Evolutionary conservation across 108 stramenopile species (phyloP).

Genomic region (Cyclotella choctawhatcheeana): DNA sequence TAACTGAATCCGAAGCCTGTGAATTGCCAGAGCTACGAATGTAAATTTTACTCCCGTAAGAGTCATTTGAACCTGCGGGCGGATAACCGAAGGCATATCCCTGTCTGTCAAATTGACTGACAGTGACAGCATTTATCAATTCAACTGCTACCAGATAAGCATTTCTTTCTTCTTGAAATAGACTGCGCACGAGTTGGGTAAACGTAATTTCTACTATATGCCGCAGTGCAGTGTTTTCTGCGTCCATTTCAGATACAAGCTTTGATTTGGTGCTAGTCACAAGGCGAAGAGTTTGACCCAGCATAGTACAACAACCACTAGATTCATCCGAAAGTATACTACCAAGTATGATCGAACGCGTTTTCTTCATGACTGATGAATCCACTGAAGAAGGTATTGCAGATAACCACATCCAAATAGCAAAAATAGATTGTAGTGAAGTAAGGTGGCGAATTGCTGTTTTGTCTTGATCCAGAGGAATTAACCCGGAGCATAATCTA

Average conservation of each 20-base stretch:
- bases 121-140: constrained; percentile 50
- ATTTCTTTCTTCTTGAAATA: constrained; percentile 12
- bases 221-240: constrained; percentile 4
- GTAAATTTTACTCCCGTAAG: not conserved
- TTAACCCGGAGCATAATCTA: constrained; percentile 29
- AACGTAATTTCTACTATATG: constrained; percentile 20
- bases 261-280: constrained; percentile 16
- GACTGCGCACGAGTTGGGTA: constrained; percentile 22
- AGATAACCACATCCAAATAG: constrained; percentile 38
- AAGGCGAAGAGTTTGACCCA: constrained; percentile 62
- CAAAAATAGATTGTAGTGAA: constrained; percentile 40
- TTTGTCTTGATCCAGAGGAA: constrained; percentile 1
- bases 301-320: constrained; percentile 21
- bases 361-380: constrained; percentile 44
- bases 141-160: constrained; percentile 25
- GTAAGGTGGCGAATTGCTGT: constrained; percentile 1
- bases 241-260: constrained; percentile 25
- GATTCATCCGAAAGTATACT: constrained; percentile 1
- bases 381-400: constrained; percentile 39
- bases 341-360: constrained; percentile 36
- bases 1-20: not conserved
- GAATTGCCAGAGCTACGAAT: not conserved
- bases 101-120: constrained; percentile 44
- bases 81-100: constrained; percentile 32
- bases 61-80: not conserved